Evolutionary conservation across 2,329 filamentous ascomycete species (phyloP).

Genomic region (Xylariales sp.): DNA sequence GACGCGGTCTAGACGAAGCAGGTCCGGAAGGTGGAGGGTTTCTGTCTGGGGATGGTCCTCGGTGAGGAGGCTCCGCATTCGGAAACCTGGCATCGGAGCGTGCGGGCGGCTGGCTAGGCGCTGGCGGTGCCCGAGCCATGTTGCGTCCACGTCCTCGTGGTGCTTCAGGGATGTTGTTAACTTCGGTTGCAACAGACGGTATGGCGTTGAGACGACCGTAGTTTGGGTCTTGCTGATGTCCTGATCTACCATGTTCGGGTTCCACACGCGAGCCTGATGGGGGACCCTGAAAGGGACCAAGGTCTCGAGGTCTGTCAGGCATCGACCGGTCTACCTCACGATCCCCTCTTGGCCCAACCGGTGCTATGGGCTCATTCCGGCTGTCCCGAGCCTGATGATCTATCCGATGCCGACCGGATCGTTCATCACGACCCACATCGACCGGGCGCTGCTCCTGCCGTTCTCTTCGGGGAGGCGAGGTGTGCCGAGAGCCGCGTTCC

Average conservation of each 20-base stretch:
- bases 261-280: slow-evolving; percentile 34
- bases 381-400: slow-evolving; percentile 29
- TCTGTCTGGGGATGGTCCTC: slow-evolving; percentile 43
- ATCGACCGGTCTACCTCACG: slow-evolving; percentile 34
- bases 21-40: slow-evolving; percentile 48
- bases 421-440: slow-evolving; percentile 42
- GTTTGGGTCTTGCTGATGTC: slow-evolving; percentile 52
- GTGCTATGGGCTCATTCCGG: slow-evolving; percentile 22
- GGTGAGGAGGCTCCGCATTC: slow-evolving; percentile 31
- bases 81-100: slow-evolving; percentile 40
- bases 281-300: slow-evolving; percentile 33
- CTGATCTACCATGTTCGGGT: slow-evolving; percentile 43
- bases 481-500: slow-evolving; percentile 31
- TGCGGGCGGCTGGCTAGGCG: slow-evolving; percentile 30
- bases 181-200: slow-evolving; percentile 34
- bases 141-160: slow-evolving; percentile 48
- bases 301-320: slow-evolving; percentile 37
- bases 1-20: slow-evolving; percentile 43
- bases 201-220: slow-evolving; percentile 58
- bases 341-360: slow-evolving; percentile 18
- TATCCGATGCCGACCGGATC: slow-evolving; percentile 38
- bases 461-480: slow-evolving; percentile 47
- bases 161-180: slow-evolving; percentile 48
- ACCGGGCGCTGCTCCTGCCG: slow-evolving; percentile 30
- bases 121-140: slow-evolving; percentile 30